Conservation (phyloP, 805 yeast genomes). For the Saturnispora galanensis region DNA sequence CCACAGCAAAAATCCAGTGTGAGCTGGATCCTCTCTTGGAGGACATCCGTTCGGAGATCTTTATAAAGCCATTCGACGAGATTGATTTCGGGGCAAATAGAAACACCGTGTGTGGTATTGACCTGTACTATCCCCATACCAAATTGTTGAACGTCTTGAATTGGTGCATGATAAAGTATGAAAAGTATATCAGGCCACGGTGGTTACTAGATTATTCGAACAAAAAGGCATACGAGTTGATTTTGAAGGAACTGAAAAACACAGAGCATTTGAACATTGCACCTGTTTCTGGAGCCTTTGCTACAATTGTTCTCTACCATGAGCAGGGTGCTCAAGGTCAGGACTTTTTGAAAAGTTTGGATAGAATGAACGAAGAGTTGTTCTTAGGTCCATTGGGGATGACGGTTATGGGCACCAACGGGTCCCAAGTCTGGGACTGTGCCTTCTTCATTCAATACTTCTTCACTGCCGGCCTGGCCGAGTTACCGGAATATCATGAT, state of each 20-base stretch:
- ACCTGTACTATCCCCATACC: conserved; percentile 90
- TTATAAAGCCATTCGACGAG: conserved; percentile 46
- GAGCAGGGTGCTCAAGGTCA: conserved; percentile 65
- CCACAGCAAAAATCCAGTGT: conserved; percentile 45
- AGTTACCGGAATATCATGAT: conserved; percentile 51
- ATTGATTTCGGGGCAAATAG: conserved; percentile 66
- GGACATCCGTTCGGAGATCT: conserved; percentile 73
- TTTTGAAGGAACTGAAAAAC: conserved; percentile 65
- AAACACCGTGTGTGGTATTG: conserved; percentile 84
- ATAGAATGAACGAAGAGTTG: conserved; percentile 62
- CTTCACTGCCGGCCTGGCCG: conserved; percentile 71
- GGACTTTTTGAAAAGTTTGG: conserved; percentile 44
- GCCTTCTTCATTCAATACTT: conserved; percentile 84
- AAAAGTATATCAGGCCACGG: conserved; percentile 61
- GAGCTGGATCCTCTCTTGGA: conserved; percentile 52
- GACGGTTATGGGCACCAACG: conserved; percentile 94
- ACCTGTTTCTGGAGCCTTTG: conserved; percentile 85
- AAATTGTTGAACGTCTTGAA: conserved; percentile 53
- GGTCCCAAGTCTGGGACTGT: conserved; percentile 95
- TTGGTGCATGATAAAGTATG: conserved; percentile 50
- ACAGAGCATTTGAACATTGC: conserved; percentile 83
- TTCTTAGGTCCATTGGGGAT: conserved; percentile 87
- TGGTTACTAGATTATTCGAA: conserved; percentile 54
- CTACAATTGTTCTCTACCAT: conserved; percentile 56
- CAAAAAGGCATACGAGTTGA: conserved; percentile 45